Conservation (phyloP, 75 land plant genomes). For the Picea glauca region DNA sequence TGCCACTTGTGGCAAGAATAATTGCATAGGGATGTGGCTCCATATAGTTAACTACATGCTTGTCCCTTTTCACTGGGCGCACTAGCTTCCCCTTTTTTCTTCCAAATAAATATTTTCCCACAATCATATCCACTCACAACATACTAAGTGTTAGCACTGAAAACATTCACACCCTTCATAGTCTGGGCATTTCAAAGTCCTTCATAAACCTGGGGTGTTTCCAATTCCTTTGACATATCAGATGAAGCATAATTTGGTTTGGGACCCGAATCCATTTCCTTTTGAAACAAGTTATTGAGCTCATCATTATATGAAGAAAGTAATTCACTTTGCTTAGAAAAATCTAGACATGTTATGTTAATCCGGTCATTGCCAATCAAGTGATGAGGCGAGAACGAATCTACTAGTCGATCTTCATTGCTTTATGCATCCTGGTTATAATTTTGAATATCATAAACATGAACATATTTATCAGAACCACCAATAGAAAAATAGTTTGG, state of each 20-base stretch:
- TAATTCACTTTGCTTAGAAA: conserved; percentile 81
- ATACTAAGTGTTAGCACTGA: too few species aligned
- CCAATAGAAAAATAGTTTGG: conserved; percentile 74
- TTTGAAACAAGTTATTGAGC: conserved; percentile 64
- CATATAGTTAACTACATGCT: conserved; percentile 80
- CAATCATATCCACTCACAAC: too few species aligned
- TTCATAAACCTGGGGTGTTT: too few species aligned
- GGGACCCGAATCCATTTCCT: conserved; percentile 26
- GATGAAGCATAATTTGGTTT: conserved; percentile 21
- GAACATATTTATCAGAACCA: conserved; percentile 82
- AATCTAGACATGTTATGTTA: conserved; percentile 78
- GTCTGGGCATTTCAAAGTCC: too few species aligned
- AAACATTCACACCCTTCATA: too few species aligned
- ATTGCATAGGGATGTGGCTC: conserved; percentile 76
- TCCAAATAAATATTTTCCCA: too few species aligned
- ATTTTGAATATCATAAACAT: conserved; percentile 82
- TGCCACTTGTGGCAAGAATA: conserved; percentile 90
- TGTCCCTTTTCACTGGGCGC: conserved; percentile 36
- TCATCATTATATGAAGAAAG: conserved; percentile 87
- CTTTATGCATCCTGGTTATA: conserved; percentile 22
- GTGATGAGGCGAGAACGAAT: conserved; percentile 68
- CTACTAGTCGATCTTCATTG: conserved; percentile 40
- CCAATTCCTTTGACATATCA: not conserved
- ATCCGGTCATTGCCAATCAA: conserved; percentile 59
- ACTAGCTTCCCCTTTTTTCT: too few species aligned